A percentile compares a stretch with the other conserved stretches of the same genome.
phyloP scores from a whole-genome alignment of 2,329 filamentous ascomycete species.

The Pyricularia sp. region DNA sequence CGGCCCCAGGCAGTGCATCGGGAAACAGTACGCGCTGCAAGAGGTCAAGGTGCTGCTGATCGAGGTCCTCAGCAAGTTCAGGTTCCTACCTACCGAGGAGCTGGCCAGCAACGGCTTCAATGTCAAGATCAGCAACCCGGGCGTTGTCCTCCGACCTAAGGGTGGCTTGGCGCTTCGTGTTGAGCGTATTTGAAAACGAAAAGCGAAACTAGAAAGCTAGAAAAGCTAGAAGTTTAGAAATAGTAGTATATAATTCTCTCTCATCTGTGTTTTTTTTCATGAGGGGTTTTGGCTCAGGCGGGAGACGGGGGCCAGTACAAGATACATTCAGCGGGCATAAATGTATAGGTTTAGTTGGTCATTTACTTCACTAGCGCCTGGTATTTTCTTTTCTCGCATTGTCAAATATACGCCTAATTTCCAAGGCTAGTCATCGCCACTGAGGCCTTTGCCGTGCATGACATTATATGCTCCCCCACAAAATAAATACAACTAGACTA shows the following conservation, averaged over 20 bases:
- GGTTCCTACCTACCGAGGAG: slow-evolving; percentile 5
- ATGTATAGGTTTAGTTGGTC: too few species aligned
- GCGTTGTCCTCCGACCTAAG: slow-evolving; percentile 5
- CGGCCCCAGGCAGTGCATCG: slow-evolving; percentile 17
- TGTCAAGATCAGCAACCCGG: slow-evolving; percentile 1
- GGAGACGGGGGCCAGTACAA: too few species aligned
- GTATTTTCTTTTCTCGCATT: too few species aligned
- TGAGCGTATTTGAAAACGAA: background rate
- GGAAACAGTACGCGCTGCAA: slow-evolving; percentile 15
- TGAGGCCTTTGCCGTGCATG: too few species aligned
- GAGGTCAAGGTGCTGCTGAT: slow-evolving; percentile 18
- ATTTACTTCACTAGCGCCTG: too few species aligned
- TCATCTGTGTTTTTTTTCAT: background rate
- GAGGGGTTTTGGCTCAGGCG: too few species aligned
- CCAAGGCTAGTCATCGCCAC: too few species aligned
- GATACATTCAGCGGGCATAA: too few species aligned
- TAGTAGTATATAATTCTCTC: slow-evolving; percentile 1
- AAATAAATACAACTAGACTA: too few species aligned
- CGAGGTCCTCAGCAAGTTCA: slow-evolving; percentile 12
- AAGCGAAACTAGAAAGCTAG: background rate
- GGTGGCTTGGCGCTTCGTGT: background rate
- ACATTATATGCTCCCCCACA: too few species aligned
- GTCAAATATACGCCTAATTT: too few species aligned
- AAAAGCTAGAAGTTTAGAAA: background rate
- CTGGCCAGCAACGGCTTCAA: background rate